Base-by-base conservation (phyloP, 208 protist genomes). In the Kentomonas sorsogonicus region DNA sequence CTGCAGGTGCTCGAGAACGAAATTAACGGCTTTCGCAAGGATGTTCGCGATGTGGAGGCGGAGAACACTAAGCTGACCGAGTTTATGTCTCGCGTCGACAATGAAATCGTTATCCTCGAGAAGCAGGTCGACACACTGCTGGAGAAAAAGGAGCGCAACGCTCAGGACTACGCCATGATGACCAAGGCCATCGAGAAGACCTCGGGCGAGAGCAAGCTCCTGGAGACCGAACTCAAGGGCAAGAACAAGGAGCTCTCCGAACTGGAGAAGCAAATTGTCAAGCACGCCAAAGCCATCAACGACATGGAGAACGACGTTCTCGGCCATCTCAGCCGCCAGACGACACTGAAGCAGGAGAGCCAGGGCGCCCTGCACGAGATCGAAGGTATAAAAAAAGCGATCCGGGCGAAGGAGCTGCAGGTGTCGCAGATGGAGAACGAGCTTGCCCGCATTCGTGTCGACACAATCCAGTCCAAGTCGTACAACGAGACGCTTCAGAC, bases 371-470 rank as follows among this genome's bases (percentile, higher is more conserved):
- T 96, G 25, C 74, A 86, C 20, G 91, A 95, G 33, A 95, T 97
- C 46, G 84, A 93, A 44, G 96, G 94, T 55, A 89, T 96, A 47
- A 94, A 95, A 57, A 73, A 66, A 10, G 54, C 63, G 7, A 97
- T 98, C 33, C 66, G 78, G n/a, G 74, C 95, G 16, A 97, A 97
- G 62, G 95, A 98, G 70, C 77, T 96, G 47, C 82, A 97, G 36
- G 78, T 93, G 18, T 86, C 93, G n/a, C 79, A 95, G 48, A 91
- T 97, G 80, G 85, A 97, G 58, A 98, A 98, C 71, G 95, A 98
- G 66, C 69, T 98, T 16, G 86, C 94, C 7, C 83, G 96, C 18
- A 96, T 98, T 61, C 77, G 91, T 13, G 79, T 98, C 26, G 96
- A 98, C 78, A 94, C 87, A 2, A 63, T 98, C 23, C 96, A 97